These are phyloP conservation scores for Aspergillus cejpii DNA, from an alignment of 2,329 filamentous ascomycete species.

Conservation along the genomic window DNA sequence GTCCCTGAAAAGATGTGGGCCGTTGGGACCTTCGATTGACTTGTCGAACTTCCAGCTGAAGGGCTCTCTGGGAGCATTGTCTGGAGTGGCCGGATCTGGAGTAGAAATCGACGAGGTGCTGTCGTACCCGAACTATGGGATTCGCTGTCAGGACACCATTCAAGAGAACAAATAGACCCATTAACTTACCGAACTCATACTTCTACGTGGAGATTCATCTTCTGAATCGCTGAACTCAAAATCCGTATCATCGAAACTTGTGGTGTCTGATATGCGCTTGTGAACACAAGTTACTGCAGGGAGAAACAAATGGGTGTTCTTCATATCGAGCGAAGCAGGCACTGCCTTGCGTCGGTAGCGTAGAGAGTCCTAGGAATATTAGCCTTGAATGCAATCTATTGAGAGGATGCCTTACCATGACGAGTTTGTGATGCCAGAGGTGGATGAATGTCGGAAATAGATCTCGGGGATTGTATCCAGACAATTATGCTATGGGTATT, in stretches of 20 bases:
- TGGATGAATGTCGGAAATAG: conserved; percentile 1
- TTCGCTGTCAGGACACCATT: background rate
- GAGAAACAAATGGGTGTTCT: conserved; percentile 10
- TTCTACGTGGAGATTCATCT: conserved; percentile 51
- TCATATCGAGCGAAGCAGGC: conserved; percentile 14
- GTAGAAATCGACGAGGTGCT: conserved; percentile 84
- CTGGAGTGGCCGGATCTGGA: conserved; percentile 73
- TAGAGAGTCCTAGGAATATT: conserved; percentile 10
- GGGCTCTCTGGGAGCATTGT: conserved; percentile 56
- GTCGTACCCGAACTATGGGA: conserved; percentile 37
- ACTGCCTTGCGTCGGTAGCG: conserved; percentile 14
- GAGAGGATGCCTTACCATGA: conserved; percentile 2
- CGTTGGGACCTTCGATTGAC: conserved; percentile 70
- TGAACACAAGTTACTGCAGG: conserved; percentile 11
- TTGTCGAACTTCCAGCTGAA: conserved; percentile 51
- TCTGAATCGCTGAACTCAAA: conserved; percentile 41
- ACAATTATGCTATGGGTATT: background rate
- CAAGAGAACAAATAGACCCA: background rate
- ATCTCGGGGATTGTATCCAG: background rate
- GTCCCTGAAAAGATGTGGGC: conserved; percentile 83
- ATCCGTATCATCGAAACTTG: conserved; percentile 34
- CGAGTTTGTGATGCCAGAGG: background rate
- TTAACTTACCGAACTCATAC: conserved; percentile 23
- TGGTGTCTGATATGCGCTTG: conserved; percentile 31
- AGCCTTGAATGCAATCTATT: background rate